Base-by-base conservation (phyloP, 129 eudicot genomes). In the Chrysanthemum lavandulifolium region DNA sequence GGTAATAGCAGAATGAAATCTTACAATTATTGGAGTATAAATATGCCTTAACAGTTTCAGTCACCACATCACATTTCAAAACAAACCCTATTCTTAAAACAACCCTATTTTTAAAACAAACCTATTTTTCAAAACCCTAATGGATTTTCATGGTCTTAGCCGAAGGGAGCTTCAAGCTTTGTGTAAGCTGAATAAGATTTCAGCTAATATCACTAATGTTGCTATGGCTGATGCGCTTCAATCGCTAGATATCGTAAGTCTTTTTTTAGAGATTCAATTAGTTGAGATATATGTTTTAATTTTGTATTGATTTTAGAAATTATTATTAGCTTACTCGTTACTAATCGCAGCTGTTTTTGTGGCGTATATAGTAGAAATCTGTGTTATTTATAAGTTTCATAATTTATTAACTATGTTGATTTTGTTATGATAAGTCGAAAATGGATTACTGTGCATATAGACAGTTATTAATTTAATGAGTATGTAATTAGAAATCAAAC, bases 211-310 rank as follows among this genome's bases (percentile, higher is more conserved):
- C 51, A 86, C 96, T 49, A 92, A 89, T 65, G 73, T 87, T 16
- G 95, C 95, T 79, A 93, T 93, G 98, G 91, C 88, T 1, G 91
- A 93, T 59, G 88, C 98, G 63, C 97, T 93, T 73, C 36, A 21
- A 43, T 52, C 88, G 25, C 97, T 87, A 36, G 51, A 76, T 5
- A 54, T 23, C n/a, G 98, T 93, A 77, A 67, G 96, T 63, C 0
- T 51, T 18, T 27, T 15, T 4, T 4, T 19, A 19, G 21, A 19
- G 21, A 19, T 19, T 19, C 21, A 19, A 19, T 1, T 27, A 11
- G 4, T 29, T 0, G 3, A 29, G 33, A 29, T 29, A 4, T 29
- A 29, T 29, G 4, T 29, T 29, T 29, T 29, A 29, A 29, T 29
- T 13, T 0, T 16, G 54, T 29, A 8, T 29, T 66, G 10, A 13